Evolutionary conservation across 805 yeast genomes (phyloP).

Genomic region (Babjeviella inositovora): DNA sequence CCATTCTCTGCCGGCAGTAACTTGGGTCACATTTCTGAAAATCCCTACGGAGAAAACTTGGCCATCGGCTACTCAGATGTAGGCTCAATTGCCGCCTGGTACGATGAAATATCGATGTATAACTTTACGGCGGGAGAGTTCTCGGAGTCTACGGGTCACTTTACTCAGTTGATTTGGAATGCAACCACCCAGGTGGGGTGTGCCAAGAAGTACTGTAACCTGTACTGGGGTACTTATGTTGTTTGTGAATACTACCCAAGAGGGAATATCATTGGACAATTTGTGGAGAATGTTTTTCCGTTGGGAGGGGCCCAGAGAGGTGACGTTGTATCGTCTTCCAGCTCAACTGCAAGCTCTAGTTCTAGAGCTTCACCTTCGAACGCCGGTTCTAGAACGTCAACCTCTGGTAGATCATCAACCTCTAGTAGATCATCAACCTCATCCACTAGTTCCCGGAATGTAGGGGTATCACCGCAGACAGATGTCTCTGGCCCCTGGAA

Average conservation of each 20-base stretch:
- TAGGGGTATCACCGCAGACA: too few relatives aligned
- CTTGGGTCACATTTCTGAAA: conserved; percentile 47
- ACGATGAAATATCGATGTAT: conserved; percentile 41
- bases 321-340: too few relatives aligned
- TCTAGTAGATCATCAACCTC: too few relatives aligned
- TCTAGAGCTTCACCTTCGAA: too few relatives aligned
- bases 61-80: conserved; percentile 54
- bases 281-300: too few relatives aligned
- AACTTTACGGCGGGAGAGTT: conserved; percentile 31
- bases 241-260: conserved; percentile 51
- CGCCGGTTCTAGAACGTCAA: too few relatives aligned
- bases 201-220: conserved; percentile 43
- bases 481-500: too few relatives aligned
- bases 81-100: conserved; percentile 65
- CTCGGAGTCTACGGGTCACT: conserved; percentile 48
- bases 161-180: conserved; percentile 71
- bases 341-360: too few relatives aligned
- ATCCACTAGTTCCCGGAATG: too few relatives aligned
- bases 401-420: too few relatives aligned
- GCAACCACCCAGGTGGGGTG: conserved; percentile 51
- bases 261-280: conserved; percentile 30
- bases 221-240: conserved; percentile 41
- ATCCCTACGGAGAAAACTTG: conserved; percentile 69
- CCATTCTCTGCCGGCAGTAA: conserved; percentile 21
- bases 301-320: too few relatives aligned